A percentile compares a stretch with the other conserved stretches of the same genome.
Conservation (phyloP, 768 basidiomycete genomes). For the Auricularia cornea region DNA sequence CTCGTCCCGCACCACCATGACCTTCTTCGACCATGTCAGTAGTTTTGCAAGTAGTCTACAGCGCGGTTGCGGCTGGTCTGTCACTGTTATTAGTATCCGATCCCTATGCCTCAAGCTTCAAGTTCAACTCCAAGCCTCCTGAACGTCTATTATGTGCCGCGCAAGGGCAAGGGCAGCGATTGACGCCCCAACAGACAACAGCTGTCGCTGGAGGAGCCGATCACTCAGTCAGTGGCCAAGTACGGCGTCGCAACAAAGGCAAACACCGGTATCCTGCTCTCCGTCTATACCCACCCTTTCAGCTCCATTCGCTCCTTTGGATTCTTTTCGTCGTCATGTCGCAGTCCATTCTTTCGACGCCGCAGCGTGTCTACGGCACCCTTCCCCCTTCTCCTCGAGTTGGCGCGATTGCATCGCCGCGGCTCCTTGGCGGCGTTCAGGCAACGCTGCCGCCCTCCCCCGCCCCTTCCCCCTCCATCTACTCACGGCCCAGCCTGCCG, state of each 20-base stretch:
- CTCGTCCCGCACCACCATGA: neutral
- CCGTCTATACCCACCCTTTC: neutral
- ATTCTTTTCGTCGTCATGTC: neutral
- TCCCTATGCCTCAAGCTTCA: too few relatives aligned
- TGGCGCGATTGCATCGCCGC: neutral
- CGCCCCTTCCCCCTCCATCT: neutral
- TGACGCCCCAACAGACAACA: neutral
- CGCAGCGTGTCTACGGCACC: neutral
- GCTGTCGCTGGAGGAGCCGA: neutral
- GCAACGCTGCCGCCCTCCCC: neutral
- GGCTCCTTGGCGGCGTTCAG: neutral
- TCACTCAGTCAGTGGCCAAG: neutral
- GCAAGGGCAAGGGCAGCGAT: neutral
- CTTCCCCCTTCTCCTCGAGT: neutral
- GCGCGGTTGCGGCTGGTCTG: slow-evolving; percentile 1
- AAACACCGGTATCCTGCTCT: neutral
- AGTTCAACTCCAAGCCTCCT: neutral
- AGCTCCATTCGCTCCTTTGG: neutral
- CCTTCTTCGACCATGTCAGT: neutral
- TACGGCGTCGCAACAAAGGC: neutral
- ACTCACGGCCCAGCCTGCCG: neutral
- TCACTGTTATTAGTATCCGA: neutral
- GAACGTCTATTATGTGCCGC: too few relatives aligned
- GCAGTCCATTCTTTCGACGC: neutral
- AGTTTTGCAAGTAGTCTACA: neutral